phyloP scores from a whole-genome alignment of 306 rosid genomes.

The Prunus mongolica region DNA sequence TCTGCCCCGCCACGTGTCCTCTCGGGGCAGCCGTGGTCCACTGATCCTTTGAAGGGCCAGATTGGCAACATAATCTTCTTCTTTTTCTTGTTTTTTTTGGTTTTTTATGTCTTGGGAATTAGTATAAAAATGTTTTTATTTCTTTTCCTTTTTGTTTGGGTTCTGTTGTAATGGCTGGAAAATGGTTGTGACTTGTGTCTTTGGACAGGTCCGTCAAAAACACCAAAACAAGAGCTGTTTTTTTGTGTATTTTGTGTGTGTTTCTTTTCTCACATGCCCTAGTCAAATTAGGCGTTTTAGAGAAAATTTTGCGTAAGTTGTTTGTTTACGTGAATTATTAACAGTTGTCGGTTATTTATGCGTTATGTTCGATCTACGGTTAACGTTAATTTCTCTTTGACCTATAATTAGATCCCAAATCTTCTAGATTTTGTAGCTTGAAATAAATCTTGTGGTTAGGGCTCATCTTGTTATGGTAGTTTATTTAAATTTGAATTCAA shows the following conservation, averaged over 20 bases:
- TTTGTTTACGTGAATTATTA: no score
- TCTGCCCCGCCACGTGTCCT: conserved; percentile 44
- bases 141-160: not conserved
- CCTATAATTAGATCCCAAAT: not conserved
- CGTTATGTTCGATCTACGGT: no score
- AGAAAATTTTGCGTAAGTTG: no score
- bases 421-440: not conserved
- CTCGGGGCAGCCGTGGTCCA: conserved; percentile 20
- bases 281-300: no score
- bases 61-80: not conserved
- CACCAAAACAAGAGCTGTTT: not conserved
- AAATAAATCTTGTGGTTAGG: not conserved
- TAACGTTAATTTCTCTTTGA: no score
- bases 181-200: not conserved
- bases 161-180: not conserved
- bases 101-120: not conserved
- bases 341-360: no score
- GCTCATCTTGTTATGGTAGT: not conserved
- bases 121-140: not conserved
- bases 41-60: not conserved
- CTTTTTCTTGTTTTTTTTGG: not conserved
- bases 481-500: not conserved
- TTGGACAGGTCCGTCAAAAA: conserved; percentile 8
- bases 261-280: not conserved
- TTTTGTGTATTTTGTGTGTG: not conserved